These are phyloP conservation scores for Fusarium paranaense DNA, from an alignment of 2,329 filamentous ascomycete genomes.

Conservation along the genomic window DNA sequence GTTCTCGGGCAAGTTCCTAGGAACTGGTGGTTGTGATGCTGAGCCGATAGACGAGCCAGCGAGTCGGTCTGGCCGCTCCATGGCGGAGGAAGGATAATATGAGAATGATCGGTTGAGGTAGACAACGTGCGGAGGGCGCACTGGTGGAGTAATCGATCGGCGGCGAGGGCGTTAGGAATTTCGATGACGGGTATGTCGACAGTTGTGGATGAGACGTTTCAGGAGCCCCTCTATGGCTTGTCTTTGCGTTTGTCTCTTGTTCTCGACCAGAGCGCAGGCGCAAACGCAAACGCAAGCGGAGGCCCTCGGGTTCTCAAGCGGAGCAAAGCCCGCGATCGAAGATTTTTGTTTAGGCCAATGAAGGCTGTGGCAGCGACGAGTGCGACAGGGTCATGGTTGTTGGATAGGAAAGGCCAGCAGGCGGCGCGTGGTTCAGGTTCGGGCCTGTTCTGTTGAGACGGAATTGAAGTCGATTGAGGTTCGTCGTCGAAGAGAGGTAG, in stretches of 20 bases:
- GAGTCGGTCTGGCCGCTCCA: conserved; percentile 52
- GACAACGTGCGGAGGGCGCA: conserved; percentile 28
- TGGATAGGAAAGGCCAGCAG: conserved; percentile 32
- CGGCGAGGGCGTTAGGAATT: conserved; percentile 29
- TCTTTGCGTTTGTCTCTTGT: conserved; percentile 35
- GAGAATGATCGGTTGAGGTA: conserved; percentile 33
- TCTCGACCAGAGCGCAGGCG: conserved; percentile 37
- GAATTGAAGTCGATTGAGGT: conserved; percentile 7
- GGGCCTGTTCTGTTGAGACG: conserved; percentile 18
- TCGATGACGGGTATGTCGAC: conserved; percentile 31
- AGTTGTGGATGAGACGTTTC: conserved; percentile 46
- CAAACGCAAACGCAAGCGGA: conserved; percentile 18
- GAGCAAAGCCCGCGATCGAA: conserved; percentile 29
- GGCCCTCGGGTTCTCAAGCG: conserved; percentile 40
- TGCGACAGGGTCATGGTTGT: conserved; percentile 49
- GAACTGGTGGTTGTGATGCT: conserved; percentile 40
- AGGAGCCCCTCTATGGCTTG: conserved; percentile 44
- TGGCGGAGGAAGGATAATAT: conserved; percentile 37
- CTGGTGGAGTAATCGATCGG: conserved; percentile 40
- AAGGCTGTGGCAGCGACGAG: conserved; percentile 46
- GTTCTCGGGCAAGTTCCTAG: conserved; percentile 56
- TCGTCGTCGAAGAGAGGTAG: conserved; percentile 3
- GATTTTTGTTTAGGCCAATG: conserved; percentile 43
- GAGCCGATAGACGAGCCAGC: conserved; percentile 39
- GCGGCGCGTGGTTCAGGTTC: conserved; percentile 40